These are phyloP conservation scores for Fusarium nurragi DNA, from an alignment of 2,329 filamentous ascomycete genomes.

Conservation along the genomic window DNA sequence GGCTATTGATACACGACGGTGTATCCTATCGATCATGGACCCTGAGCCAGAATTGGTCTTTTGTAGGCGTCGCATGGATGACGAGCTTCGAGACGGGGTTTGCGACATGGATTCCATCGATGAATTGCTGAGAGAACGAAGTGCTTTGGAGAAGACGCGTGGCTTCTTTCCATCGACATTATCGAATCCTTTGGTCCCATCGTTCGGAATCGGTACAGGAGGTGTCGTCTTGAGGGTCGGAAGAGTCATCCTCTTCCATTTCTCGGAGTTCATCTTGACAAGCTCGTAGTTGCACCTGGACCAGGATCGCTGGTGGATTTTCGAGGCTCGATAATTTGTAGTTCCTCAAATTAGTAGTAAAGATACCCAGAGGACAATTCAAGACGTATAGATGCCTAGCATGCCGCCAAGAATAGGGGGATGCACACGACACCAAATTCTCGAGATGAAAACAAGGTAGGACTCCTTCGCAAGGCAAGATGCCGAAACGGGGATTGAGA, in stretches of 20 bases:
- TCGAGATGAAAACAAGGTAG: slow-evolving; percentile 18
- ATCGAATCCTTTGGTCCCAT: slow-evolving; percentile 36
- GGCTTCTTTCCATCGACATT: slow-evolving; percentile 49
- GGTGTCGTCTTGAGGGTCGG: slow-evolving; percentile 43
- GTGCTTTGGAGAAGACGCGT: slow-evolving; percentile 49
- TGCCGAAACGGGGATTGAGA: slow-evolving; percentile 11
- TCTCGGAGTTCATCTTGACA: slow-evolving; percentile 46
- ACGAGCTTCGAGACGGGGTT: slow-evolving; percentile 46
- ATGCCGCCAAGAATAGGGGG: slow-evolving; percentile 31
- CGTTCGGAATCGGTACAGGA: slow-evolving; percentile 35
- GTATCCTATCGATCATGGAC: slow-evolving; percentile 55
- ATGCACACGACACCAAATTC: slow-evolving; percentile 20
- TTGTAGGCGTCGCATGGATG: slow-evolving; percentile 49
- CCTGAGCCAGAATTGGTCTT: slow-evolving; percentile 52
- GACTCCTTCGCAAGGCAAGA: slow-evolving; percentile 15
- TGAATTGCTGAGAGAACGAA: slow-evolving; percentile 54
- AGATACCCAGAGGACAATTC: slow-evolving; percentile 6
- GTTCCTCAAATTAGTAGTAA: slow-evolving; percentile 11
- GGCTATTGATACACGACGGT: slow-evolving; percentile 53
- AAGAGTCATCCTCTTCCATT: slow-evolving; percentile 50
- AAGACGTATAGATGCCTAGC: slow-evolving; percentile 29
- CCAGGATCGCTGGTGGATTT: slow-evolving; percentile 1
- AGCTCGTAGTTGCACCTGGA: not conserved
- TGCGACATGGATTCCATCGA: slow-evolving; percentile 53
- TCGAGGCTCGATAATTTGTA: slow-evolving; percentile 6